A percentile compares a stretch with the other conserved stretches of the same genome.
phyloP scores from a whole-genome alignment of 2,329 filamentous ascomycete genomes.

The Graphilbum ipis-grandicollis region DNA sequence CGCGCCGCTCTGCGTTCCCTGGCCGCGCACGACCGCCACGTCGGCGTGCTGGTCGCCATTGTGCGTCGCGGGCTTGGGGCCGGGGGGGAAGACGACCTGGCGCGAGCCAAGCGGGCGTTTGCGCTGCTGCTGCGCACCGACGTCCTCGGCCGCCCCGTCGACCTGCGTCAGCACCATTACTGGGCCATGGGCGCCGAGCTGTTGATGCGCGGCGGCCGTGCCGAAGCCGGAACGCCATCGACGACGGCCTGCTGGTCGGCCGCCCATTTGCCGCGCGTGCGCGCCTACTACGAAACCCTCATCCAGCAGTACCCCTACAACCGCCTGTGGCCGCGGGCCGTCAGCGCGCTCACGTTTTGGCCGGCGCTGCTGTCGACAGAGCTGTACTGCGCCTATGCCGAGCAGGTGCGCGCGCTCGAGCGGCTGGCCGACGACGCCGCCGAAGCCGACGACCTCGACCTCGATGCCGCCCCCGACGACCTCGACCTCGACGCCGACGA shows the following conservation, averaged over 20 bases:
- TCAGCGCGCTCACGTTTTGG: constrained; percentile 62
- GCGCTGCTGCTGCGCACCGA: constrained; percentile 46
- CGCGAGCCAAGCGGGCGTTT: constrained; percentile 58
- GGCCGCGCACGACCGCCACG: constrained; percentile 26
- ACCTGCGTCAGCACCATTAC: constrained; percentile 49
- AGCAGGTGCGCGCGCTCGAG: constrained; percentile 29
- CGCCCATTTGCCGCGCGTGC: constrained; percentile 26
- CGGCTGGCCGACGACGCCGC: constrained; percentile 13
- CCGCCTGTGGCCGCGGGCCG: constrained; percentile 34
- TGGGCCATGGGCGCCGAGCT: constrained; percentile 83
- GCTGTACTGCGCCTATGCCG: constrained; percentile 55
- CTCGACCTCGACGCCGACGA: constrained; percentile 10
- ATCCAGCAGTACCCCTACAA: constrained; percentile 63
- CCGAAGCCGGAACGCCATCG: too few species aligned
- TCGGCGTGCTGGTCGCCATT: constrained; percentile 49
- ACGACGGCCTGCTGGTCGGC: constrained; percentile 29
- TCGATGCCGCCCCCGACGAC: not conserved
- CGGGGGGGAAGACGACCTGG: constrained; percentile 20
- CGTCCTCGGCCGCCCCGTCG: constrained; percentile 37
- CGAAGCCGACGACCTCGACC: constrained; percentile 2
- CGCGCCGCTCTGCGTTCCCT: constrained; percentile 17
- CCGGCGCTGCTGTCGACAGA: constrained; percentile 66
- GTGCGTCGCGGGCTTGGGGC: constrained; percentile 53
- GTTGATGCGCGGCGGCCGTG: constrained; percentile 49
- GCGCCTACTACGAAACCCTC: constrained; percentile 57